Base-by-base conservation (phyloP, 2,329 filamentous ascomycete genomes). In the Nigrospora oryzae region DNA sequence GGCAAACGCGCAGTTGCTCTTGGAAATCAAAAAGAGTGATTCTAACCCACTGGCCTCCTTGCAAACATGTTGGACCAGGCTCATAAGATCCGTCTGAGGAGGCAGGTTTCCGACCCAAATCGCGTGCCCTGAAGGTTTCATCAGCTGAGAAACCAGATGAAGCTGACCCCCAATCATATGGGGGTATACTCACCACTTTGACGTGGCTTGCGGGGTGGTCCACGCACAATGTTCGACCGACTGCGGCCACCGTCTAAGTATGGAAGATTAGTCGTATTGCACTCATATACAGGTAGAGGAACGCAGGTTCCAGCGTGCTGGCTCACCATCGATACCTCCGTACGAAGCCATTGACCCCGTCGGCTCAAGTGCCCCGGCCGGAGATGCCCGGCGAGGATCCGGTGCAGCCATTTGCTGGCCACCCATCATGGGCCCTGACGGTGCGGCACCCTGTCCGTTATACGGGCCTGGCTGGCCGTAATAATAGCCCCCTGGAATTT, bases 31-130 rank as follows among this genome's bases (percentile, higher is more conserved):
- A 53, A 97, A 96, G 0, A 97, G 70, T 39, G 89, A 95, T 60
- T 95, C 86, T 17, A 97, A 79, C 1, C 89, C 78, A 0, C 74
- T 76, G 0, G 88, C 83, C 52, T 90, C 84, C 50, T 79, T 81
- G 49, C 87, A 94, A 46, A 96, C 93, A 60, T 96, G 87, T 48
- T 93, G 81, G 43, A 96, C 95, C n/a, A 97, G 69, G 47, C 79
- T 85, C 64, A 89, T 82, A 12, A 97, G 74, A 36, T 83, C 83
- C 1, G 89, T 86, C 40, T 88, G 85, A 1, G 88, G 86, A 4
- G 91, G 90, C 0, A 97, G 71, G 59, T 97, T 97, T 36, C 93
- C 93, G 28, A 97, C 88, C 91, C 93, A 97, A 16, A 97, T 81
- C 1, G 91, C 91, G 61, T 95, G 86, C 1, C 90, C 91, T 70